Percentiles rank a stretch among this genome's conserved stretches.
Evolutionary conservation across 2,329 filamentous ascomycete genomes (phyloP).

Genomic region (Nemania serpens): DNA sequence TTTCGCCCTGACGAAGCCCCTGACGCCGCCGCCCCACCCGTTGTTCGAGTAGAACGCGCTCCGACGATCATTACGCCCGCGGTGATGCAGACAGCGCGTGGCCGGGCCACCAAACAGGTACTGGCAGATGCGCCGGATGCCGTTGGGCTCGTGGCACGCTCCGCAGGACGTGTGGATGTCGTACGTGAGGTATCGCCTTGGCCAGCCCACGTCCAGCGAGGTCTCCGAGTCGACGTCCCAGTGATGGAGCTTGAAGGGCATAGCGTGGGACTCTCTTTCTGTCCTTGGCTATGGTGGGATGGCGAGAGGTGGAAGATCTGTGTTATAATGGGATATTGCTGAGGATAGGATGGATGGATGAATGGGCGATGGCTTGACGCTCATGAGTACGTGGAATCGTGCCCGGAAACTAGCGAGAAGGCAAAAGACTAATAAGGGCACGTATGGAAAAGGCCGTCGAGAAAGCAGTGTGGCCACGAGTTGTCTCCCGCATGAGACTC

Average conservation of each 20-base stretch:
- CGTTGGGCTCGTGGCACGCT: slow-evolving; percentile 12
- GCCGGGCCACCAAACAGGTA: not conserved
- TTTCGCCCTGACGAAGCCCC: slow-evolving; percentile 24
- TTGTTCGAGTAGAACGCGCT: not conserved
- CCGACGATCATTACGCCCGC: not conserved
- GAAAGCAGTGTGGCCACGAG: too few species aligned
- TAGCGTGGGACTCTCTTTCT: not conserved
- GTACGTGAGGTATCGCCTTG: slow-evolving; percentile 14
- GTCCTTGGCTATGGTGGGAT: too few species aligned
- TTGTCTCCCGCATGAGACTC: too few species aligned
- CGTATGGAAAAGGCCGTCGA: too few species aligned
- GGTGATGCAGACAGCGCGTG: slow-evolving; percentile 6
- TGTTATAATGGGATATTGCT: too few species aligned
- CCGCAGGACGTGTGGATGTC: slow-evolving; percentile 14
- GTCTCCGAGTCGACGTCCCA: not conserved
- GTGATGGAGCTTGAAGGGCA: slow-evolving; percentile 8
- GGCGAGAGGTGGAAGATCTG: too few species aligned
- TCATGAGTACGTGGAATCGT: too few species aligned
- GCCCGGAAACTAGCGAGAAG: too few species aligned
- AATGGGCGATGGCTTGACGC: too few species aligned
- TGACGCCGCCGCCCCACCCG: slow-evolving; percentile 26
- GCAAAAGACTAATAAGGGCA: too few species aligned
- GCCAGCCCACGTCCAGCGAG: not conserved
- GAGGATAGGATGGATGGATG: too few species aligned
- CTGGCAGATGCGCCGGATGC: slow-evolving; percentile 5